Conservation (phyloP, 768 basidiomycete species). For the Roridomyces roridus region DNA sequence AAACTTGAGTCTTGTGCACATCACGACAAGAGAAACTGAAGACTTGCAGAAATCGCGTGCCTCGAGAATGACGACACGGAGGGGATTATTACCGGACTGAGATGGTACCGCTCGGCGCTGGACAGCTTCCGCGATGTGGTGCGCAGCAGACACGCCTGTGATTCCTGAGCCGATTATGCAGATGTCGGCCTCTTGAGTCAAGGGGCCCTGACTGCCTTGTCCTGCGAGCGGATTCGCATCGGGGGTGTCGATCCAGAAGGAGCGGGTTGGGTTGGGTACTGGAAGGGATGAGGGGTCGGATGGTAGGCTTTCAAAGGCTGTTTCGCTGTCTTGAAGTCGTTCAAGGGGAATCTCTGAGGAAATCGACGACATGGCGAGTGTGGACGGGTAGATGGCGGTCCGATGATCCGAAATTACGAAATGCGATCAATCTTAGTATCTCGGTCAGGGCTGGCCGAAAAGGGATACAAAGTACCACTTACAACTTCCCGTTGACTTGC, state of each 20-base stretch:
- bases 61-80: slow-evolving; percentile 74
- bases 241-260: slow-evolving; percentile 73
- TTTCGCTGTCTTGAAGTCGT: background rate
- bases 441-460: too few relatives aligned
- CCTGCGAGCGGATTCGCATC: slow-evolving; percentile 69
- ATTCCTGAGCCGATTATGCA: slow-evolving; percentile 84
- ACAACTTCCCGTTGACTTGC: too few relatives aligned
- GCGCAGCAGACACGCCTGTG: slow-evolving; percentile 77
- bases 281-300: slow-evolving; percentile 45
- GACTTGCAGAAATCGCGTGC: slow-evolving; percentile 85
- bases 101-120: slow-evolving; percentile 24
- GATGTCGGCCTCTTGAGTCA: slow-evolving; percentile 67
- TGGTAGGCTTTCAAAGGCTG: background rate
- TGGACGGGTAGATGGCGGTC: too few relatives aligned
- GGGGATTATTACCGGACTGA: slow-evolving; percentile 22
- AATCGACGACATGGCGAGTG: background rate
- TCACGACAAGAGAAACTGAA: slow-evolving; percentile 1
- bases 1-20: too few relatives aligned
- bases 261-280: slow-evolving; percentile 65
- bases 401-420: too few relatives aligned
- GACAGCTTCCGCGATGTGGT: slow-evolving; percentile 60
- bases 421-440: too few relatives aligned
- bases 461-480: too few relatives aligned
- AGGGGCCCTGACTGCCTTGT: slow-evolving; percentile 64
- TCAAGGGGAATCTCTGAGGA: background rate